A percentile compares a stretch with the other conserved stretches of the same genome.
These are phyloP conservation scores for Penicillium argentinense DNA, from an alignment of 495 filamentous ascomycete genomes.

Conservation along the genomic window DNA sequence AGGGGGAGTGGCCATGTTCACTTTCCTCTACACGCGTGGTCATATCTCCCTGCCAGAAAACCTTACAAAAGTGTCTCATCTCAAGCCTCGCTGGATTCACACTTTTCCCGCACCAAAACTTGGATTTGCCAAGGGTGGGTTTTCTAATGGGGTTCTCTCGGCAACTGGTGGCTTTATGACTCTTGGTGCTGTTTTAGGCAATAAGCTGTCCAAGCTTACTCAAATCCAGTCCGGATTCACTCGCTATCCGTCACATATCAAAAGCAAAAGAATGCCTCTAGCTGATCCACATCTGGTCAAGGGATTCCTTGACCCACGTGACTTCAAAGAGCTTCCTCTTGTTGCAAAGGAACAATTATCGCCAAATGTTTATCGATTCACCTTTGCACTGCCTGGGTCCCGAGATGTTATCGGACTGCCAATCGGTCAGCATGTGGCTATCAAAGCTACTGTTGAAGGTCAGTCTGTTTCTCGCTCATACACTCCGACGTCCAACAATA, in stretches of 20 bases:
- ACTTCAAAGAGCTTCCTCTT: conserved; percentile 45
- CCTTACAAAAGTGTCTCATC: not conserved
- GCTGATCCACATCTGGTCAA: conserved; percentile 27
- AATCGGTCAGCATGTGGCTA: conserved; percentile 49
- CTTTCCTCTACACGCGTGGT: not conserved
- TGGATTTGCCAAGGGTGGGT: conserved; percentile 18
- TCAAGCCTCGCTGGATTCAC: not conserved
- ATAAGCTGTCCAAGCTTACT: conserved; percentile 25
- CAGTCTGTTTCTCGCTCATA: conserved; percentile 30
- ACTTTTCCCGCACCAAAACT: not conserved
- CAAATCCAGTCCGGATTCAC: conserved; percentile 33
- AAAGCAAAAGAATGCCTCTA: conserved; percentile 20
- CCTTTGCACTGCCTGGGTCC: conserved; percentile 44
- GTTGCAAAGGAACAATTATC: conserved; percentile 40
- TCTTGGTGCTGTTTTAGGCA: conserved; percentile 21
- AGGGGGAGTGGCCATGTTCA: not conserved
- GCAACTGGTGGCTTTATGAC: conserved; percentile 25
- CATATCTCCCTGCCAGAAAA: too few relatives aligned
- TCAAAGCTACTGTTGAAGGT: conserved; percentile 36
- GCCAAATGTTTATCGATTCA: conserved; percentile 45
- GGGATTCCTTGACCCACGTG: conserved; percentile 44
- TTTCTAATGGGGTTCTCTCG: conserved; percentile 35
- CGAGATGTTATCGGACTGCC: conserved; percentile 47
- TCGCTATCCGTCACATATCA: conserved; percentile 35
- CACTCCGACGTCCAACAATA: conserved; percentile 47